Base-by-base conservation (phyloP, 2,329 filamentous ascomycete genomes). In the Colletotrichum camelliae region DNA sequence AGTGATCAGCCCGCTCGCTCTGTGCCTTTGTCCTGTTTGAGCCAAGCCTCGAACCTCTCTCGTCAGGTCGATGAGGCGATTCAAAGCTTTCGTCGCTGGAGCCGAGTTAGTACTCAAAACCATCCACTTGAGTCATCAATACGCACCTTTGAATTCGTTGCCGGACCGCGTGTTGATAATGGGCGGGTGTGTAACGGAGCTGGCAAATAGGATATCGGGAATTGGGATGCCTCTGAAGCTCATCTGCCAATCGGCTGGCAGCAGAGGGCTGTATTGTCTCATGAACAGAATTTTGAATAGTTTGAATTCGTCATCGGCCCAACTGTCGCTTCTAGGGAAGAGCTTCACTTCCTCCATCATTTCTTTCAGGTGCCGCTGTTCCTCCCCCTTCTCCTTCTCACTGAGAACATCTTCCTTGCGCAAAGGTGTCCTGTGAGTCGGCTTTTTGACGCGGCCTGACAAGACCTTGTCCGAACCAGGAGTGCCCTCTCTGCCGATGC, bases 301-400 rank as follows among this genome's bases (percentile, higher is more conserved):
- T 3, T 78, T 80, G 35, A 86, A 85, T 77, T 91, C 90, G n/a
- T 87, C 87, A 12, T 85, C 81, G 33, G 90, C 85, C 89, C 90
- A 91, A 70, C 86, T 83, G 61, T 85, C 86, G 55, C 88, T 84
- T 29, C 85, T 85, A 0, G 85, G 85, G 68, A 86, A 87, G 1
- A 81, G 79, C 33, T 78, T 71, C 80, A 86, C 88, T 78, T 89
- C 86, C 57, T 81, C 79, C 77, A 88, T 85, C 81, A 90, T 86
- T 73, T 76, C 74, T 8, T 76, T 67, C 27, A 74, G 57, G 16
- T 76, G 74, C 21, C 62, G 66, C 6, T 31, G 39, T 60, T 75
- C 72, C 39, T 66, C 66, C 5, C 70, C 66, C 35, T 75, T 75
- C 43, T 76, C 74, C 52, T 75, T 76, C 31, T 75, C 61, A 55